Evolutionary conservation across 2,329 filamentous ascomycete species (phyloP).

Genomic region (Ramichloridium luteum): DNA sequence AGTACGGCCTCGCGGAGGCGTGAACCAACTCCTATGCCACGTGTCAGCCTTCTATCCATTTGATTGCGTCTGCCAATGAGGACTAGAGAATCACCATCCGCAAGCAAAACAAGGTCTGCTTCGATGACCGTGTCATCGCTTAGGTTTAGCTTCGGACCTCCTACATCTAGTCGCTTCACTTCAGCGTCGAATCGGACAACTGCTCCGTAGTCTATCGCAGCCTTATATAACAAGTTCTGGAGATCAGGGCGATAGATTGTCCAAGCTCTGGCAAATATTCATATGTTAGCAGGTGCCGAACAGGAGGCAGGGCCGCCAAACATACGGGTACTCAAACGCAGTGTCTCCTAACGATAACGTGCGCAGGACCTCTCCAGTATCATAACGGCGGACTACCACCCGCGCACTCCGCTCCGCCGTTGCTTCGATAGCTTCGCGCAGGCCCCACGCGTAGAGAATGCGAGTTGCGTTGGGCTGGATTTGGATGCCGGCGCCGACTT

Average conservation of each 20-base stretch:
- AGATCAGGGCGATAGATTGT: conserved; percentile 3
- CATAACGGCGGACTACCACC: too few relatives aligned
- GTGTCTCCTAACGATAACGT: too few relatives aligned
- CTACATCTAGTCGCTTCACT: not conserved
- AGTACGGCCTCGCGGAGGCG: not conserved
- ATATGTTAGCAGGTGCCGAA: not conserved
- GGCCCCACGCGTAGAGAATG: not conserved
- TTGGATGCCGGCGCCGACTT: conserved; percentile 21
- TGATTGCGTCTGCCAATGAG: too few relatives aligned
- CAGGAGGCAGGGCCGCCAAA: not conserved
- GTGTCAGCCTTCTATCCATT: too few relatives aligned
- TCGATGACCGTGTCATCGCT: too few relatives aligned
- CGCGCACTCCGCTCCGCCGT: conserved; percentile 2
- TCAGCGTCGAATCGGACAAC: conserved; percentile 1
- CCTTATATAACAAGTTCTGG: conserved; percentile 1
- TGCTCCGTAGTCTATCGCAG: not conserved
- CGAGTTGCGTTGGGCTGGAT: conserved; percentile 6
- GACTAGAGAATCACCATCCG: too few relatives aligned
- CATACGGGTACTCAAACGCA: too few relatives aligned
- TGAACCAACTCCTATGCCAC: too few relatives aligned
- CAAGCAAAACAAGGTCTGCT: conserved; percentile 1
- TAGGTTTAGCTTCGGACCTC: too few relatives aligned
- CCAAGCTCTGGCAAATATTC: conserved; percentile 2
- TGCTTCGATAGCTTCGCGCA: not conserved
- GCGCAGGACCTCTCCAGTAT: too few relatives aligned